Evolutionary conservation across 306 rosid genomes (phyloP).

Genomic region (barrel medic (Medicago truncatula)): MtrunA17r5.0-ANR NC_053045.1:3084001-3084500

Average conservation of each 20-base stretch:
- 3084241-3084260: conserved; percentile 82
- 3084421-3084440: conserved; percentile 91
- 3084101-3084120: conserved; percentile 69
- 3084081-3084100: conserved; percentile 50
- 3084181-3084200: conserved; percentile 72
- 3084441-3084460: conserved; percentile 87
- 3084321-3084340: conserved; percentile 73
- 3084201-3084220: conserved; percentile 88
- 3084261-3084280: conserved; percentile 56
- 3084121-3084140: conserved; percentile 64
- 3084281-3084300: conserved; percentile 50
- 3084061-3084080: conserved; percentile 59
- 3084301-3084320: conserved; percentile 62
- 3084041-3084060: conserved; percentile 69
- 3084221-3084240: conserved; percentile 76
- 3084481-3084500: conserved; percentile 57
- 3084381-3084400: conserved; percentile 69
- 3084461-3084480: conserved; percentile 68
- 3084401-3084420: conserved; percentile 70
- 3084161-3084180: conserved; percentile 69
- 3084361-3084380: conserved; percentile 76
- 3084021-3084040: conserved; percentile 38
- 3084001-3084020: conserved; percentile 37
- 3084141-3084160: conserved; percentile 87
- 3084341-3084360: conserved; percentile 80